Evolutionary conservation across 805 yeast species (phyloP).

Genomic region (Spathaspora gorwiae): DNA sequence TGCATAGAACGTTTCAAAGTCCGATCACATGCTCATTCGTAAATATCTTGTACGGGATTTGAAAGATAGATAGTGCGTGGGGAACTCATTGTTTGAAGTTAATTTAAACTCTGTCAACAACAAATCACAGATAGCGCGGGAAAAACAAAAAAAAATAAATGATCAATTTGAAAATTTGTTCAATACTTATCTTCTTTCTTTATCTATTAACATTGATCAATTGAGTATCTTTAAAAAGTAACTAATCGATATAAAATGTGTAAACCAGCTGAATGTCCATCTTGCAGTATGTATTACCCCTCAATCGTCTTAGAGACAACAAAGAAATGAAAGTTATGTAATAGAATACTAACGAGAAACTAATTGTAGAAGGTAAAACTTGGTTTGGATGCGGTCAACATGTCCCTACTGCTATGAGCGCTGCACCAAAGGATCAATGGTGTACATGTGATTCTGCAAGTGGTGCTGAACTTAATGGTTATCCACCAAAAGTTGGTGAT

Average conservation of each 20-base stretch:
- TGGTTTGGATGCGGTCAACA: constrained; percentile 48
- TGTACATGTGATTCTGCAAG: constrained; percentile 20
- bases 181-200: too few species aligned
- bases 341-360: constrained; percentile 2
- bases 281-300: constrained; percentile 18
- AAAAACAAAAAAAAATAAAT: too few species aligned
- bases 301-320: background rate
- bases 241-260: constrained; percentile 20
- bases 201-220: too few species aligned
- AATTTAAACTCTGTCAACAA: too few species aligned
- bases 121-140: too few species aligned
- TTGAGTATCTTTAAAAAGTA: background rate
- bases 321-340: background rate
- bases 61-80: too few species aligned
- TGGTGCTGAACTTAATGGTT: constrained; percentile 16
- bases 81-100: too few species aligned
- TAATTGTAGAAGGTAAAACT: constrained; percentile 15
- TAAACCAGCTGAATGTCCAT: constrained; percentile 27
- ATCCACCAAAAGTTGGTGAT: constrained; percentile 25
- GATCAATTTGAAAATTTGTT: too few species aligned
- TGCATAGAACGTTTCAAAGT: too few species aligned
- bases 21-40: too few species aligned
- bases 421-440: constrained; percentile 32
- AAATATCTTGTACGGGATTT: too few species aligned
- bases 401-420: constrained; percentile 37